Percentiles rank a stretch among this genome's conserved stretches.
phyloP scores from a whole-genome alignment of 768 basidiomycete genomes.

The Rhodocollybia butyracea region DNA sequence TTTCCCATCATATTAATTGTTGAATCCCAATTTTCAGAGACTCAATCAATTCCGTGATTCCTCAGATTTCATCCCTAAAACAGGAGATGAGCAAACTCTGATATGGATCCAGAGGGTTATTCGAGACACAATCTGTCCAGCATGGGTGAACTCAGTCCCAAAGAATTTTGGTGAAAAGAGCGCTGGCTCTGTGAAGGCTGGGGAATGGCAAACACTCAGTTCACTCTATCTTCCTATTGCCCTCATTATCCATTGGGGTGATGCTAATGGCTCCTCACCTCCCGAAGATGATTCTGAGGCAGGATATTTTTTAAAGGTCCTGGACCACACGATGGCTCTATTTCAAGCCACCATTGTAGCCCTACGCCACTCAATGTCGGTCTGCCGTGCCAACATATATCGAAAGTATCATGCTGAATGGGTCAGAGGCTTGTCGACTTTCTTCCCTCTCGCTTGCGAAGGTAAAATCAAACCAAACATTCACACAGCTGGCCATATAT shows the following conservation, averaged over 20 bases:
- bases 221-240: conserved; percentile 32
- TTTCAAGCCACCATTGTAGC: conserved; percentile 18
- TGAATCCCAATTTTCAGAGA: not conserved
- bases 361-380: conserved; percentile 12
- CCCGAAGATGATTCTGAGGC: not conserved
- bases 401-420: conserved; percentile 6
- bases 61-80: not conserved
- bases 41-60: not conserved
- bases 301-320: conserved; percentile 1
- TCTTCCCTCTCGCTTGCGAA: conserved; percentile 14
- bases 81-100: not conserved
- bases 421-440: conserved; percentile 8
- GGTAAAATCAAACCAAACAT: conserved; percentile 18
- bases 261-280: not conserved
- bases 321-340: conserved; percentile 23
- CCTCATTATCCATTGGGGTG: conserved; percentile 28
- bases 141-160: conserved; percentile 26
- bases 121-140: conserved; percentile 16
- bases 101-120: conserved; percentile 21
- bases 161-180: conserved; percentile 20
- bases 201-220: conserved; percentile 28
- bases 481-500: conserved; percentile 27
- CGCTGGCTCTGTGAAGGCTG: conserved; percentile 33
- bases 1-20: no score
- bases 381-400: not conserved